Evolutionary conservation across 108 stramenopile genomes (phyloP).

Genomic region (Stephanodiscus triporus): DNA sequence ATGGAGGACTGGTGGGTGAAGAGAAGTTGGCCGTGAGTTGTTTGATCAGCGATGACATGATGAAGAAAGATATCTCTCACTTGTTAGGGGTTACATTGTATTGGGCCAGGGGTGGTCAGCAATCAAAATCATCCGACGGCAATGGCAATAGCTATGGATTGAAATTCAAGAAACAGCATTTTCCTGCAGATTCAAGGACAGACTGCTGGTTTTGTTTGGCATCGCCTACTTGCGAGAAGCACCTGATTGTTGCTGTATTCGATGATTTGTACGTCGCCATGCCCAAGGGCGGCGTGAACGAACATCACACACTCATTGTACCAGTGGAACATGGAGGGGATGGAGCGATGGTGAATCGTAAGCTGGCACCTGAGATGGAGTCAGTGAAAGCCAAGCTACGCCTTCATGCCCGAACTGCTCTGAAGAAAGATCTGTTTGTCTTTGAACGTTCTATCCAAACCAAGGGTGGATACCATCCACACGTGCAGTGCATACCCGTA

Average conservation of each 20-base stretch:
- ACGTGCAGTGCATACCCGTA: constrained; percentile 84
- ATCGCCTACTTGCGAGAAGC: constrained; percentile 85
- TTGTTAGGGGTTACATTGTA: constrained; percentile 61
- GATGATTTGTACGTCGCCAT: constrained; percentile 76
- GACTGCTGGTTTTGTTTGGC: constrained; percentile 95
- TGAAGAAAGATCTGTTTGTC: constrained; percentile 80
- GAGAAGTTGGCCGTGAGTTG: constrained; percentile 24
- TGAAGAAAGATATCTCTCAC: constrained; percentile 23
- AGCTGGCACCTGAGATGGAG: constrained; percentile 60
- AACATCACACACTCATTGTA: constrained; percentile 83
- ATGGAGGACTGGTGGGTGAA: constrained; percentile 64
- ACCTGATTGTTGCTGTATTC: constrained; percentile 81
- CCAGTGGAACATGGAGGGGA: constrained; percentile 74
- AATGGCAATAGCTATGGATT: constrained; percentile 33
- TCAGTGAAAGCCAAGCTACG: constrained; percentile 56
- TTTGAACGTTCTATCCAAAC: constrained; percentile 90
- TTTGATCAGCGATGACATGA: constrained; percentile 13
- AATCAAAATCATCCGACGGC: constrained; percentile 35
- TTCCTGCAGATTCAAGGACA: constrained; percentile 71
- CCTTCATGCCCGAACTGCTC: constrained; percentile 54
- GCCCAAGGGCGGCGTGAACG: constrained; percentile 86
- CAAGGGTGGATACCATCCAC: constrained; percentile 87
- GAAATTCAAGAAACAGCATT: constrained; percentile 66
- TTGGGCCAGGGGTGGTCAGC: constrained; percentile 66
- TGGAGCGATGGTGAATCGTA: constrained; percentile 56